Conservation (phyloP, 192 early-diverging fungal genomes). For the Geranomyces michiganensis region DNA sequence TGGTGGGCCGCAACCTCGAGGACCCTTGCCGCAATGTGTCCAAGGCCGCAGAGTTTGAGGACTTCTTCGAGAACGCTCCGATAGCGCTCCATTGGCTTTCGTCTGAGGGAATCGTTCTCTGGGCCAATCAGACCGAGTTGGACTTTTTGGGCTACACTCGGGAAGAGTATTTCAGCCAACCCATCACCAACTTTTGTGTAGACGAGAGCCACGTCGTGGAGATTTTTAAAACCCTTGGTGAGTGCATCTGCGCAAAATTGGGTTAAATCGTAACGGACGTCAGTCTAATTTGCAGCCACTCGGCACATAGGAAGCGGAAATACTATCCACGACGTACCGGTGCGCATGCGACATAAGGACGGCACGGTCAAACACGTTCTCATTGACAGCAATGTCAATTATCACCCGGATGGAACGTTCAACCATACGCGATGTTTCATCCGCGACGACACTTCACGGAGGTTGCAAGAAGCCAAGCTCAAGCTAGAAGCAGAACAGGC, state of each 20-base stretch:
- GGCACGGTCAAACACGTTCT: constrained; percentile 19
- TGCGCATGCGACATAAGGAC: constrained; percentile 24
- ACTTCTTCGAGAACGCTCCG: constrained; percentile 26
- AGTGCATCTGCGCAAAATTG: no score
- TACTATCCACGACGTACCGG: constrained; percentile 27
- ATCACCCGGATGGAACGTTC: constrained; percentile 25
- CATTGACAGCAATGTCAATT: constrained; percentile 29
- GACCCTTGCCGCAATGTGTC: constrained; percentile 2
- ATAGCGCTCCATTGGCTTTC: constrained; percentile 25
- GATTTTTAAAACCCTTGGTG: constrained; percentile 20
- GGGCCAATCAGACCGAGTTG: constrained; percentile 25
- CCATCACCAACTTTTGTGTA: constrained; percentile 20
- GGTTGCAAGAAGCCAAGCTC: constrained; percentile 6
- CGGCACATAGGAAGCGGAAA: neutral
- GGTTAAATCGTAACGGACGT: no score
- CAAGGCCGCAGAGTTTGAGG: constrained; percentile 22
- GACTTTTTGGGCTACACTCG: constrained; percentile 24
- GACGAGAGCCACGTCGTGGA: constrained; percentile 16
- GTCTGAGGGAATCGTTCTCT: constrained; percentile 19
- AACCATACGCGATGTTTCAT: constrained; percentile 25
- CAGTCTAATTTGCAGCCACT: no score
- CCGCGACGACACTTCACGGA: constrained; percentile 19
- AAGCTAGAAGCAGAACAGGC: constrained; percentile 3
- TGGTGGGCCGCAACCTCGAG: constrained; percentile 14
- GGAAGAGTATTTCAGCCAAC: constrained; percentile 21